These are phyloP conservation scores for Rhynchosporium graminicola DNA, from an alignment of 2,329 filamentous ascomycete species.

Conservation along the genomic window DNA sequence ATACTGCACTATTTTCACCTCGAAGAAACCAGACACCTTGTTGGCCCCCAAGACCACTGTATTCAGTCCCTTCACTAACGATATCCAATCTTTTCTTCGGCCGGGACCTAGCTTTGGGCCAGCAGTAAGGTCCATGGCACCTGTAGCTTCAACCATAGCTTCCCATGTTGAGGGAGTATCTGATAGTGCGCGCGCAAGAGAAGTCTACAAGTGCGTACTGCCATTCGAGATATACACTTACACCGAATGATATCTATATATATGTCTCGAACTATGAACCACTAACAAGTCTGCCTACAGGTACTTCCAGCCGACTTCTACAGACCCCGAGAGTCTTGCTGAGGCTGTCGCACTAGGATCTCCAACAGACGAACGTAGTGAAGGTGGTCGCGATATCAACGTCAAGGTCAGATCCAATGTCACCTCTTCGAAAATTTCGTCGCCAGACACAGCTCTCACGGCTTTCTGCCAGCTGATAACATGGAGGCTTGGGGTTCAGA, in stretches of 20 bases:
- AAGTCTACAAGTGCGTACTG: conserved; percentile 40
- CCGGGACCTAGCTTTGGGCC: neutral
- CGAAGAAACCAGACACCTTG: neutral
- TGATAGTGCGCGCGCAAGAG: conserved; percentile 38
- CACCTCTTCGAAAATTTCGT: conserved; percentile 38
- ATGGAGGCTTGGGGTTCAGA: conserved; percentile 49
- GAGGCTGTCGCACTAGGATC: conserved; percentile 7
- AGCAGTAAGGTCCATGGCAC: conserved; percentile 31
- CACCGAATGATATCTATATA: neutral
- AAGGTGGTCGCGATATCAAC: conserved; percentile 21
- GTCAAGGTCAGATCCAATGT: conserved; percentile 34
- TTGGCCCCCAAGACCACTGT: neutral
- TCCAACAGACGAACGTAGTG: conserved; percentile 11
- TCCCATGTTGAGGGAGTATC: conserved; percentile 38
- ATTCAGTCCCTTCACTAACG: neutral
- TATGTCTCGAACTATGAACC: neutral
- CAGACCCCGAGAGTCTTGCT: conserved; percentile 17
- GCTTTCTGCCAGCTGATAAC: conserved; percentile 52
- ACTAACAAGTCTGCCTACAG: conserved; percentile 22
- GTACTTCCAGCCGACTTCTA: conserved; percentile 37
- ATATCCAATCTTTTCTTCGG: neutral
- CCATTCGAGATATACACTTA: neutral
- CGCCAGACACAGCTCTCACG: conserved; percentile 48
- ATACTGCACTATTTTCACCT: neutral
- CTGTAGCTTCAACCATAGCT: conserved; percentile 30